A percentile compares a stretch with the other conserved stretches of the same genome.
Conservation (phyloP, 805 yeast species). For the Kuraishia capsulata region DNA sequence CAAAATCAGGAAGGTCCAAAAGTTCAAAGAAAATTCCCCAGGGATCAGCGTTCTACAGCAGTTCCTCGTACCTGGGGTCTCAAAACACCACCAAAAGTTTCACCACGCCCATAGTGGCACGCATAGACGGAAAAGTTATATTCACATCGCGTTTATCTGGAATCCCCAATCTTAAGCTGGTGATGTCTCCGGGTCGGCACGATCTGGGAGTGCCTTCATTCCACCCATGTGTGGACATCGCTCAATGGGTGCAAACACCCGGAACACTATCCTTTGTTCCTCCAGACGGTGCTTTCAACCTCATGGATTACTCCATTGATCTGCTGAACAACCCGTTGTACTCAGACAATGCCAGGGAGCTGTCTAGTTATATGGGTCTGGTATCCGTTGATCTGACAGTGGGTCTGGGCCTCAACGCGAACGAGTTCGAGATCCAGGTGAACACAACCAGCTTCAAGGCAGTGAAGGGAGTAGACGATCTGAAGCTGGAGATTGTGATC, state of each 20-base stretch:
- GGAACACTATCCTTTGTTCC: conserved; percentile 65
- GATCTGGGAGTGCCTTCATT: conserved; percentile 51
- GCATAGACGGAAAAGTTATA: conserved; percentile 53
- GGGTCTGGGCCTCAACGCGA: conserved; percentile 39
- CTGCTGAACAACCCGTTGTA: conserved; percentile 20
- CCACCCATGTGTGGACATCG: conserved; percentile 59
- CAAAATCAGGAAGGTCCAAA: conserved; percentile 4
- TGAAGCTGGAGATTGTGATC: conserved; percentile 29
- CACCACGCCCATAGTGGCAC: conserved; percentile 36
- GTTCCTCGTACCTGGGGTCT: conserved; percentile 10
- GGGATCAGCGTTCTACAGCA: conserved; percentile 13
- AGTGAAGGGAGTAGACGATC: conserved; percentile 37
- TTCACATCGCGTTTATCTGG: conserved; percentile 71
- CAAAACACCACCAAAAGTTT: conserved; percentile 8
- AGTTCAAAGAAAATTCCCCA: conserved; percentile 8
- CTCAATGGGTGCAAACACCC: conserved; percentile 37
- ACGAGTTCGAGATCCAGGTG: conserved; percentile 57
- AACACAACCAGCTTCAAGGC: conserved; percentile 34
- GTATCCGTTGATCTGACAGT: conserved; percentile 43
- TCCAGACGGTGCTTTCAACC: conserved; percentile 69
- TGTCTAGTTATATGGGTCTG: conserved; percentile 31
- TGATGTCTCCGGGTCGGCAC: conserved; percentile 36
- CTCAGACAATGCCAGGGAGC: conserved; percentile 12
- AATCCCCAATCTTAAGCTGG: conserved; percentile 58
- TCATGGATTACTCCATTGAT: conserved; percentile 59